Percentiles rank a stretch among this genome's conserved stretches.
phyloP scores from a whole-genome alignment of 2,329 filamentous ascomycete genomes.

The Colletotrichum abscissum region DNA sequence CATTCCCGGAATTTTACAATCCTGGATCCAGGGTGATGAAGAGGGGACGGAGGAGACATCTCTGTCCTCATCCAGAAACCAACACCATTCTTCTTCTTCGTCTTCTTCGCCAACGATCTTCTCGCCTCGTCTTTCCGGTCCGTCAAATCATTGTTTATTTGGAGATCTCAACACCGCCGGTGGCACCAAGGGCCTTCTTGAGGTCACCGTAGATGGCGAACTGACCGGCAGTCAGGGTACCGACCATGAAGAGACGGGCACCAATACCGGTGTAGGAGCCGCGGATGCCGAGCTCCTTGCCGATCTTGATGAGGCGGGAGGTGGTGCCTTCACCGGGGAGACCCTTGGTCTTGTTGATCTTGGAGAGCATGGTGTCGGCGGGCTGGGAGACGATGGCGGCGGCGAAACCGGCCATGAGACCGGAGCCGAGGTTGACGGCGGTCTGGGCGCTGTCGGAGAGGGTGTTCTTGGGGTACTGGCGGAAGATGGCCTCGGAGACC shows the following conservation, averaged over 20 bases:
- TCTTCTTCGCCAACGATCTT: constrained; percentile 15
- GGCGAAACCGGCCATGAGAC: constrained; percentile 75
- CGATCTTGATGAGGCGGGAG: constrained; percentile 87
- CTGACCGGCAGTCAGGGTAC: constrained; percentile 81
- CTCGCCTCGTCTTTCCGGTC: background rate
- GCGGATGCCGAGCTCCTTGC: constrained; percentile 82
- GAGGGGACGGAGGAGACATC: background rate
- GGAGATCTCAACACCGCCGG: constrained; percentile 79
- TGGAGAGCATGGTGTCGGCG: constrained; percentile 92
- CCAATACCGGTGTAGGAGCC: constrained; percentile 86
- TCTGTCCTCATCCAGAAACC: constrained; percentile 23
- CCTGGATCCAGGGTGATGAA: constrained; percentile 11
- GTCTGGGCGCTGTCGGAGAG: constrained; percentile 79
- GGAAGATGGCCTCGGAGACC: constrained; percentile 80
- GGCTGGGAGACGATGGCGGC: constrained; percentile 89
- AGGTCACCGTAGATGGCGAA: constrained; percentile 88
- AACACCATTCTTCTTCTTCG: constrained; percentile 18
- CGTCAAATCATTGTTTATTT: constrained; percentile 48
- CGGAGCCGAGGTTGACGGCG: constrained; percentile 77
- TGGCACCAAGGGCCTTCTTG: constrained; percentile 72
- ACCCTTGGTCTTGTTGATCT: constrained; percentile 97
- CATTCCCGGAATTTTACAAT: constrained; percentile 16
- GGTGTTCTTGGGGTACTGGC: constrained; percentile 75
- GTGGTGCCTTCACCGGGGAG: constrained; percentile 86
- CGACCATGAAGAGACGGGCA: constrained; percentile 73